A percentile compares a stretch with the other conserved stretches of the same genome.
These are phyloP conservation scores for Paramecium biaurelia DNA, from an alignment of 73 alveolate species.

Conservation along the genomic window DNA sequence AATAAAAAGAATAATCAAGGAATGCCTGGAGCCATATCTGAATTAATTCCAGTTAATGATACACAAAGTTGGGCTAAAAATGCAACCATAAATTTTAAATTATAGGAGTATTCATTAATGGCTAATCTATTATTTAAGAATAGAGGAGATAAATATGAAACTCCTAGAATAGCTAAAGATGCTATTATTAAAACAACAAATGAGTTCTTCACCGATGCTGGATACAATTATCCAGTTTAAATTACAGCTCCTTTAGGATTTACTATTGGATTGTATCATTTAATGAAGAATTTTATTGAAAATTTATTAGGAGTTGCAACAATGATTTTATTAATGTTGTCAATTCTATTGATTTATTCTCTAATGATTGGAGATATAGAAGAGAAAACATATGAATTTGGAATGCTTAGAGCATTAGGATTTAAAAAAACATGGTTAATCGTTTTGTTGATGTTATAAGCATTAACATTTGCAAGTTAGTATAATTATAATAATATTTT, in stretches of 20 bases:
- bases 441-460: slow-evolving; percentile 73
- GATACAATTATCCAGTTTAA: slow-evolving; percentile 11
- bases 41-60: not conserved
- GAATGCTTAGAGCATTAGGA: slow-evolving; percentile 96
- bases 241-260: slow-evolving; percentile 49
- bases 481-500: not conserved
- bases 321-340: slow-evolving; percentile 79
- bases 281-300: slow-evolving; percentile 73
- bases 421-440: slow-evolving; percentile 73
- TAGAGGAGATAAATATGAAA: slow-evolving; percentile 32
- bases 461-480: slow-evolving; percentile 76
- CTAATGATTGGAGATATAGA: slow-evolving; percentile 92
- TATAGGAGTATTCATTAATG: slow-evolving; percentile 28
- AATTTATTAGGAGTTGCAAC: slow-evolving; percentile 79
- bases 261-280: not conserved
- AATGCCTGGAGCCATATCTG: slow-evolving; percentile 16
- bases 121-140: slow-evolving; percentile 39
- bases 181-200: not conserved
- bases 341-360: slow-evolving; percentile 86
- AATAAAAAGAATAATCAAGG: not conserved
- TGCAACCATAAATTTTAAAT: not conserved
- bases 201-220: not conserved
- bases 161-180: not conserved
- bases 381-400: slow-evolving; percentile 93
- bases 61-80: not conserved